Conservation (phyloP, 2,329 filamentous ascomycete genomes). For the Ophiostoma ulmi region DNA sequence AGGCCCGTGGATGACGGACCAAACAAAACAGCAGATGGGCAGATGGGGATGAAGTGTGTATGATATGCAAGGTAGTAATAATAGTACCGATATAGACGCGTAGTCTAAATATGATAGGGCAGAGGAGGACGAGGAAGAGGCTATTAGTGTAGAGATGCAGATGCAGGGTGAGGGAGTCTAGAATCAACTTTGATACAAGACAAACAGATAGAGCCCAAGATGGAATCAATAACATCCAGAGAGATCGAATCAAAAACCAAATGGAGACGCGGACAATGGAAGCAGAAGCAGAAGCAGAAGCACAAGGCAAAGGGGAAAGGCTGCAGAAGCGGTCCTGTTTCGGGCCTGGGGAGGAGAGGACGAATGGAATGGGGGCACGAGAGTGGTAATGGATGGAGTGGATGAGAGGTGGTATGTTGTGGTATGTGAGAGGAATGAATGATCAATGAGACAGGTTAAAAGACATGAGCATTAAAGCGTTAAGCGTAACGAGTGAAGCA, state of each 20-base stretch:
- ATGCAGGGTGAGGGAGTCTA: background rate
- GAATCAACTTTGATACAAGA: slow-evolving; percentile 5
- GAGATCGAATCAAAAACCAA: slow-evolving; percentile 3
- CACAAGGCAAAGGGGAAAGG: slow-evolving; percentile 27
- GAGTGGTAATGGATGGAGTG: background rate
- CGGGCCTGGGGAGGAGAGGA: slow-evolving; percentile 19
- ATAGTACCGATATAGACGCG: background rate
- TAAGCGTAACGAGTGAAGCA: background rate
- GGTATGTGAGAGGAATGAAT: background rate
- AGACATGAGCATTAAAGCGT: background rate
- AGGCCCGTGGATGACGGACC: slow-evolving; percentile 1
- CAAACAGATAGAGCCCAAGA: background rate
- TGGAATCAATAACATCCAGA: background rate
- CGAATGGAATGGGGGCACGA: slow-evolving; percentile 19
- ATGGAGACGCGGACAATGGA: background rate
- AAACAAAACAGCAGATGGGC: background rate
- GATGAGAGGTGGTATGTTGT: background rate
- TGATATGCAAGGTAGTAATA: background rate
- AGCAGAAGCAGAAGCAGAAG: background rate
- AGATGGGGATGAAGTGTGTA: background rate
- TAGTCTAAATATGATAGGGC: slow-evolving; percentile 13
- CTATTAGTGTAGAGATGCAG: slow-evolving; percentile 8
- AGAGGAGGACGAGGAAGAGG: background rate
- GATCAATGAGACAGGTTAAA: background rate
- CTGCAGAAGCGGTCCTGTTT: slow-evolving; percentile 22